Percentiles rank a stretch among this genome's conserved stretches.
phyloP scores from a whole-genome alignment of 768 basidiomycete species.

The Pleurotus tuber-regium region DNA sequence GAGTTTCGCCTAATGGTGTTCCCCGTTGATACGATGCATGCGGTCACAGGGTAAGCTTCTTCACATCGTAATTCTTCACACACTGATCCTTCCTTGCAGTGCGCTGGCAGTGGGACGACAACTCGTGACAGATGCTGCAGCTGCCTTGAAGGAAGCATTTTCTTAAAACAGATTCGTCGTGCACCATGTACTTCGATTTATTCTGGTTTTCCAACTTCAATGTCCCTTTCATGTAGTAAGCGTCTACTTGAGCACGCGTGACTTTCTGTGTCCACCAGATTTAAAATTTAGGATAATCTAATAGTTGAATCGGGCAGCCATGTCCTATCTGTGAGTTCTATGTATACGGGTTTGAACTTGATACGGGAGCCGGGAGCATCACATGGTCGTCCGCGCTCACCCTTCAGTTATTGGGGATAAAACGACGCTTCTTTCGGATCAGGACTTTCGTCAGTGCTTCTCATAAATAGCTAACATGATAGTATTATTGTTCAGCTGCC shows the following conservation, averaged over 20 bases:
- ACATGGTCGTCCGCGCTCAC: neutral
- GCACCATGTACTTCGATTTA: too few relatives aligned
- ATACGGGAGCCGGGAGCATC: too few relatives aligned
- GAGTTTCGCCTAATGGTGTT: too few relatives aligned
- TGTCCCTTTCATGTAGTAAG: too few relatives aligned
- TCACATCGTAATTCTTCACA: neutral
- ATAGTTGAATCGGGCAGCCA: too few relatives aligned
- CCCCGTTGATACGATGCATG: neutral
- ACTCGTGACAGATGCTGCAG: constrained; percentile 34
- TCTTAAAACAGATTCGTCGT: too few relatives aligned
- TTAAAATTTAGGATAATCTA: too few relatives aligned
- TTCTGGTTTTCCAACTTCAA: too few relatives aligned
- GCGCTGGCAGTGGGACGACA: constrained; percentile 25
- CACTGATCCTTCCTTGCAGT: neutral
- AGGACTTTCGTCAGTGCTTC: neutral
- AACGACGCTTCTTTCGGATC: neutral
- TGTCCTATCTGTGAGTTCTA: too few relatives aligned
- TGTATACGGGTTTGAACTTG: too few relatives aligned
- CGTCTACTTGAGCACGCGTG: too few relatives aligned
- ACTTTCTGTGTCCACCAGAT: too few relatives aligned
- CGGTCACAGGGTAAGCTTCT: constrained; percentile 21
- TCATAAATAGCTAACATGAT: constrained; percentile 4
- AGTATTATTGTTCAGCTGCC: neutral
- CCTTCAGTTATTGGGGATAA: constrained; percentile 1
- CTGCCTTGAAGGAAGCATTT: constrained; percentile 29